Conservation (phyloP, 192 early-diverging fungal species). For the Podila epicladia region DNA sequence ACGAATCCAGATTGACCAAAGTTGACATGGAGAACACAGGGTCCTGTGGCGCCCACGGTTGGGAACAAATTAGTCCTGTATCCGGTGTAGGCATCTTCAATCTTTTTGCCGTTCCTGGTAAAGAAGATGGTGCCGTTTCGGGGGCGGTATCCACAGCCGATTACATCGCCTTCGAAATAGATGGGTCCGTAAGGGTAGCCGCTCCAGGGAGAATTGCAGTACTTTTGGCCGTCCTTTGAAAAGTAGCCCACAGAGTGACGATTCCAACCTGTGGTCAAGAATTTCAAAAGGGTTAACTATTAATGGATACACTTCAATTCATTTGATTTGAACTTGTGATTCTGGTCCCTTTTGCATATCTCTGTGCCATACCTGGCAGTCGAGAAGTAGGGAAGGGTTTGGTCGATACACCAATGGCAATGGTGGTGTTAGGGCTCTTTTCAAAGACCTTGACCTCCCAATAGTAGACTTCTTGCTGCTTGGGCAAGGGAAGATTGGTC, state of each 20-base stretch:
- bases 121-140: conserved; percentile 80
- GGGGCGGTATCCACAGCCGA: conserved; percentile 82
- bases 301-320: neutral
- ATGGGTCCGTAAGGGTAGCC: conserved; percentile 68
- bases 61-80: conserved; percentile 79
- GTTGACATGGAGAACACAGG: conserved; percentile 71
- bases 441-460: conserved; percentile 86
- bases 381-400: conserved; percentile 81
- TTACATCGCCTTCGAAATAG: conserved; percentile 78
- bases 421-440: conserved; percentile 70
- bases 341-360: neutral
- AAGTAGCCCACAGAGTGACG: conserved; percentile 78
- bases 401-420: conserved; percentile 78
- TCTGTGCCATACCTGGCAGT: conserved; percentile 58
- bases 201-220: conserved; percentile 75
- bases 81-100: conserved; percentile 75
- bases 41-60: conserved; percentile 66
- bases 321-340: neutral
- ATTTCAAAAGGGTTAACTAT: conserved; percentile 3
- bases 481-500: conserved; percentile 84
- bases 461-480: conserved; percentile 83
- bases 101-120: conserved; percentile 76
- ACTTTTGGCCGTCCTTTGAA: conserved; percentile 70
- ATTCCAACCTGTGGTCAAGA: conserved; percentile 70
- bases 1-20: conserved; percentile 86